phyloP scores from a whole-genome alignment of 2,329 filamentous ascomycete species.

The Ascochyta viciae-villosae region DNA sequence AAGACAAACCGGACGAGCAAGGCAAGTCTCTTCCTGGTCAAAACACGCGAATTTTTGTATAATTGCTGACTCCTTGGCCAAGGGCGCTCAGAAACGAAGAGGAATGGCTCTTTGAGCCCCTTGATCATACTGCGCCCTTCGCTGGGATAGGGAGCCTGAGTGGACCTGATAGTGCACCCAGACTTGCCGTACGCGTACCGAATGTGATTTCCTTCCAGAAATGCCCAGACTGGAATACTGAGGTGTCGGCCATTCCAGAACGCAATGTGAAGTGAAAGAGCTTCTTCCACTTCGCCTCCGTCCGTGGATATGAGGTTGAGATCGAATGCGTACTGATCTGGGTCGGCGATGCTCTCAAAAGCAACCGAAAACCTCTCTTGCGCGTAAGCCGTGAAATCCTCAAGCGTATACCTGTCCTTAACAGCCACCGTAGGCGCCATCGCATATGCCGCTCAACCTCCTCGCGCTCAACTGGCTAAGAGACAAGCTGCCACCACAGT shows the following conservation, averaged over 20 bases:
- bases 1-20: not conserved
- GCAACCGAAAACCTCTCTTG: not conserved
- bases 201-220: too few species aligned
- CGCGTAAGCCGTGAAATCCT: not conserved
- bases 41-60: too few species aligned
- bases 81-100: too few species aligned
- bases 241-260: too few species aligned
- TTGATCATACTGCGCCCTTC: too few species aligned
- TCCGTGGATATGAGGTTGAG: not conserved
- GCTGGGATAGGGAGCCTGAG: too few species aligned
- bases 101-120: too few species aligned
- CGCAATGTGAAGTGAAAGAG: too few species aligned
- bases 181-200: too few species aligned
- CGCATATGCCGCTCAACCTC: not conserved
- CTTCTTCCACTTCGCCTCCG: not conserved
- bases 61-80: too few species aligned
- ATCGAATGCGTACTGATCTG: not conserved
- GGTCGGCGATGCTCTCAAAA: not conserved
- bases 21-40: not conserved
- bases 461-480: not conserved
- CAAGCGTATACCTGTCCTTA: not conserved
- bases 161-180: too few species aligned
- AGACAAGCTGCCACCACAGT: not conserved
- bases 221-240: too few species aligned
- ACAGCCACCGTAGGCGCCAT: not conserved